Conservation (phyloP, 2,329 filamentous ascomycete species). For the Sporothrix inflata region DNA sequence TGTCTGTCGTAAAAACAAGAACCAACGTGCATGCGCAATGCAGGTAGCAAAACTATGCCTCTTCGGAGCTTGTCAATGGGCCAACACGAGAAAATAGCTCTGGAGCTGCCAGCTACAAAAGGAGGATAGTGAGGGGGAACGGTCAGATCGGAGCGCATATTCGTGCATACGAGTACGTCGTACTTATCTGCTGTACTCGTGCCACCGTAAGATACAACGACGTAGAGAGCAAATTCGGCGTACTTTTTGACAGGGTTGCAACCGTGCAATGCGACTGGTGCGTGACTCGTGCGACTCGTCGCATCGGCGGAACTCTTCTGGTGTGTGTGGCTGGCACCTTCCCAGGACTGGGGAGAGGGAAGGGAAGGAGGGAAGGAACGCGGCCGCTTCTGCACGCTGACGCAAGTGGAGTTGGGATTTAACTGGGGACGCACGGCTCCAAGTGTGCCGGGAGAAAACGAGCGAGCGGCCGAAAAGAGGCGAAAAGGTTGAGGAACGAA, state of each 20-base stretch:
- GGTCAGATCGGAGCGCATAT: not conserved
- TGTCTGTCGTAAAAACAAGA: not conserved
- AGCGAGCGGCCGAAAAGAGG: constrained; percentile 1
- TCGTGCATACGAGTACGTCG: not conserved
- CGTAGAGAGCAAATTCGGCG: not conserved
- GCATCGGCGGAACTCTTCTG: too few species aligned
- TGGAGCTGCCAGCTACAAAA: not conserved
- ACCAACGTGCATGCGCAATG: not conserved
- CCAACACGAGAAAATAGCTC: not conserved
- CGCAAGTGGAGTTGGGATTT: constrained; percentile 19
- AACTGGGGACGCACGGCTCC: constrained; percentile 3
- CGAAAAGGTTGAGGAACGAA: constrained; percentile 14
- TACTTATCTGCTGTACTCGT: not conserved
- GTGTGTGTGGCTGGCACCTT: not conserved
- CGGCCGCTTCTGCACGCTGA: constrained; percentile 24
- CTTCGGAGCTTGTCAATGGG: not conserved
- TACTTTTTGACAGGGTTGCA: not conserved
- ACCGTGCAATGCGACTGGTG: constrained; percentile 5
- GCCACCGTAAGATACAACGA: not conserved
- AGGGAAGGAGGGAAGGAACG: constrained; percentile 3
- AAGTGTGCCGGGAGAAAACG: constrained; percentile 10
- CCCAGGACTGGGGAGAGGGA: not conserved
- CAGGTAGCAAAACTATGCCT: not conserved
- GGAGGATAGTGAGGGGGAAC: not conserved
- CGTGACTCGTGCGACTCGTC: constrained; percentile 1